These are phyloP conservation scores for Diaporthe nobilis DNA, from an alignment of 2,329 filamentous ascomycete genomes.

Conservation along the genomic window DNA sequence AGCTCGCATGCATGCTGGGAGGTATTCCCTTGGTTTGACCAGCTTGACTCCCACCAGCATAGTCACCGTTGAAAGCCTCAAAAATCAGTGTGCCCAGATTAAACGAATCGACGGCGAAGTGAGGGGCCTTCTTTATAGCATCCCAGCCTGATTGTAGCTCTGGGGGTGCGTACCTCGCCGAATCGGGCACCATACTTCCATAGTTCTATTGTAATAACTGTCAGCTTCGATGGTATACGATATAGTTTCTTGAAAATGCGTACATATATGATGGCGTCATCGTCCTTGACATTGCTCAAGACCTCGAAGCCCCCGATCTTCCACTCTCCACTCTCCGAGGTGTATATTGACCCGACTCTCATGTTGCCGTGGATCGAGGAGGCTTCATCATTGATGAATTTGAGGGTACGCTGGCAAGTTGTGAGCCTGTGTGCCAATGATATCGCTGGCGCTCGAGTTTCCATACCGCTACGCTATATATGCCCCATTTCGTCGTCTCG, in stretches of 20 bases:
- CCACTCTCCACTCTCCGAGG: slow-evolving; percentile 97
- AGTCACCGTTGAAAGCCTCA: slow-evolving; percentile 92
- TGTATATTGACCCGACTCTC: slow-evolving; percentile 89
- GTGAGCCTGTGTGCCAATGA: slow-evolving; percentile 16
- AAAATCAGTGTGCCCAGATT: slow-evolving; percentile 87
- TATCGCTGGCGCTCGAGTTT: not conserved
- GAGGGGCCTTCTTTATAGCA: slow-evolving; percentile 84
- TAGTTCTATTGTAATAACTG: slow-evolving; percentile 72
- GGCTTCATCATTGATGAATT: slow-evolving; percentile 96
- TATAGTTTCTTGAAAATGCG: slow-evolving; percentile 29
- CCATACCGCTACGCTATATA: slow-evolving; percentile 85
- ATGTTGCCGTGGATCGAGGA: slow-evolving; percentile 91
- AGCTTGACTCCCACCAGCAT: slow-evolving; percentile 81
- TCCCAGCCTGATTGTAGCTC: slow-evolving; percentile 96
- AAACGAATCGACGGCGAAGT: slow-evolving; percentile 88
- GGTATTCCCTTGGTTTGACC: slow-evolving; percentile 90
- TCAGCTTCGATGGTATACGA: slow-evolving; percentile 36
- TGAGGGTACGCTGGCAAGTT: slow-evolving; percentile 80
- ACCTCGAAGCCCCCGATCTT: slow-evolving; percentile 95
- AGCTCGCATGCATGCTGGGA: slow-evolving; percentile 88
- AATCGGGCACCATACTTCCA: slow-evolving; percentile 88
- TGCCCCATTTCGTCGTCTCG: slow-evolving; percentile 97
- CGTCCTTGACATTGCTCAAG: slow-evolving; percentile 94
- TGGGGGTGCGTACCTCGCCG: slow-evolving; percentile 86
- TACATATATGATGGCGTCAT: slow-evolving; percentile 92